Conservation (phyloP, 2,329 filamentous ascomycete genomes). For the Emergomyces pasteurianus region DNA sequence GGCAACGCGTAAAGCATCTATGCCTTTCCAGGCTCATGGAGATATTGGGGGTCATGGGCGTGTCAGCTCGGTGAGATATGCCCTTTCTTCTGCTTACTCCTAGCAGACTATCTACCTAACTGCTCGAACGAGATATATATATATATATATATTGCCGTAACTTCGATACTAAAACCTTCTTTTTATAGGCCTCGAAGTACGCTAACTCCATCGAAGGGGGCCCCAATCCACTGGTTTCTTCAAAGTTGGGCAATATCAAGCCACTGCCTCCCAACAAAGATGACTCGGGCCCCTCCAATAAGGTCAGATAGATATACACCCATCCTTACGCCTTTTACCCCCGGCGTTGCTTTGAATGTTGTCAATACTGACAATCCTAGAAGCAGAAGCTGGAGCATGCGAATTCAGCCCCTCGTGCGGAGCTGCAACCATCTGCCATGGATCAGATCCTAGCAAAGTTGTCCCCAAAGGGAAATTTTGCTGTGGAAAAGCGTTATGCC, state of each 20-base stretch:
- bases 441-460: slow-evolving; percentile 46
- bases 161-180: neutral
- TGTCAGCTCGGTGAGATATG: slow-evolving; percentile 16
- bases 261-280: slow-evolving; percentile 11
- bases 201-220: slow-evolving; percentile 9
- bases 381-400: slow-evolving; percentile 37
- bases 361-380: slow-evolving; percentile 26
- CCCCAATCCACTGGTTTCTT: slow-evolving; percentile 22
- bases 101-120: no score
- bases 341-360: no score
- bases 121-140: no score
- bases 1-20: slow-evolving; percentile 15
- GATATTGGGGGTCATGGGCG: slow-evolving; percentile 15
- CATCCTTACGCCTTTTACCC: neutral
- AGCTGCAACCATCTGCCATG: slow-evolving; percentile 36
- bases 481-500: slow-evolving; percentile 2
- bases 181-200: neutral
- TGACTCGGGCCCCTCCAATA: slow-evolving; percentile 20
- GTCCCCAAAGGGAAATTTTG: slow-evolving; percentile 20
- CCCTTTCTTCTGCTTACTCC: neutral
- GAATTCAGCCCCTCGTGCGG: slow-evolving; percentile 16
- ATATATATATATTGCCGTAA: neutral
- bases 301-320: slow-evolving; percentile 20
- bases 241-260: slow-evolving; percentile 25
- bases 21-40: slow-evolving; percentile 11